phyloP scores from a whole-genome alignment of 164 flowering plant species.

The Malania oleifera region DNA sequence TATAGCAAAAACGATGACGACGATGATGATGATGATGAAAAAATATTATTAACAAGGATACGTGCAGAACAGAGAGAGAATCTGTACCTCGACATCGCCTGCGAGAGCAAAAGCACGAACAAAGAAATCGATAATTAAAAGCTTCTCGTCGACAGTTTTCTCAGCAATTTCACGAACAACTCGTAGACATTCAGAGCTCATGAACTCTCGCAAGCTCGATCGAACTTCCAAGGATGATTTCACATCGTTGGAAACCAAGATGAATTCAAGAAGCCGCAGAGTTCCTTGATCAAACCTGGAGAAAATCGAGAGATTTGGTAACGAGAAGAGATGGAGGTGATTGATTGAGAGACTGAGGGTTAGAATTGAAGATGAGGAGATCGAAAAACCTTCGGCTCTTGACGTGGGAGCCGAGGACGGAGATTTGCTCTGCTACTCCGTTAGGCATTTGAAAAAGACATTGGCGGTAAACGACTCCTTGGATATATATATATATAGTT shows the following conservation, averaged over 20 bases:
- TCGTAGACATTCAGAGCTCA: conserved; percentile 42
- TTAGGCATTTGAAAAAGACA: conserved; percentile 3
- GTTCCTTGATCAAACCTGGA: conserved; percentile 59
- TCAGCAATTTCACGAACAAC: conserved; percentile 39
- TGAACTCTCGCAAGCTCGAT: conserved; percentile 32
- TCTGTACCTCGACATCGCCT: conserved; percentile 60
- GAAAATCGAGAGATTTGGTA: neutral
- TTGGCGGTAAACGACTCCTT: too few relatives aligned
- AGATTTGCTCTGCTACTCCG: conserved; percentile 20
- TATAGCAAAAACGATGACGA: too few relatives aligned
- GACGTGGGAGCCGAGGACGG: conserved; percentile 42
- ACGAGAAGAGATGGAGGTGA: neutral
- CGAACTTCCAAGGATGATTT: conserved; percentile 33
- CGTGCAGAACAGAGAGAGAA: neutral
- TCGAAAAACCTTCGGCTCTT: conserved; percentile 36
- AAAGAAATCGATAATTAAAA: conserved; percentile 58
- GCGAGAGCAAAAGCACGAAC: conserved; percentile 69
- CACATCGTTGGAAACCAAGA: conserved; percentile 51
- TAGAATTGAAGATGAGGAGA: neutral
- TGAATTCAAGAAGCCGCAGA: conserved; percentile 50
- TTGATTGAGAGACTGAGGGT: neutral
- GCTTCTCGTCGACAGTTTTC: conserved; percentile 49
- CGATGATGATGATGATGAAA: too few relatives aligned
- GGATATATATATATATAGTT: too few relatives aligned
- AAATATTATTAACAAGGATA: too few relatives aligned